These are phyloP conservation scores for Pseudogymnoascus sp. DNA, from an alignment of 2,329 filamentous ascomycete species.

Conservation along the genomic window DNA sequence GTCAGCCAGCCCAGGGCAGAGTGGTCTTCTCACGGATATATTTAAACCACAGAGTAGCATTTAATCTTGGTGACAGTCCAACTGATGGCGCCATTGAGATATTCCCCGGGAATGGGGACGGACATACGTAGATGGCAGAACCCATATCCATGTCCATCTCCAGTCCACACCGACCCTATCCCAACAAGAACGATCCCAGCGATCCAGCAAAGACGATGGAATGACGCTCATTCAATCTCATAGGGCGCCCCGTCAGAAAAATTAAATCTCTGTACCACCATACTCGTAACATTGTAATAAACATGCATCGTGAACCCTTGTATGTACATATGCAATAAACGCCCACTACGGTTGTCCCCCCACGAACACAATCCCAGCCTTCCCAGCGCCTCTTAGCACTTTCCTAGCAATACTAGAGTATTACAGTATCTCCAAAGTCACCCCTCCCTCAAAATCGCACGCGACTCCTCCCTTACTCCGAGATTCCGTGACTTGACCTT, in stretches of 20 bases:
- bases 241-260: not conserved
- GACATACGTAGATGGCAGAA: not conserved
- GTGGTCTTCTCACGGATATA: not conserved
- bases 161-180: conserved; percentile 2
- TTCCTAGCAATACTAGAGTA: no score
- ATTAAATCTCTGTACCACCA: not conserved
- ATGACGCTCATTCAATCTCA: conserved; percentile 1
- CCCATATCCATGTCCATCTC: not conserved
- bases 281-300: conserved; percentile 1
- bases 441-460: not conserved
- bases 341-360: not conserved
- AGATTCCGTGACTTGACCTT: not conserved
- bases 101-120: not conserved
- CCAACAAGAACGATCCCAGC: not conserved
- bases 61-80: not conserved
- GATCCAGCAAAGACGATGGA: not conserved
- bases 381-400: not conserved
- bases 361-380: not conserved
- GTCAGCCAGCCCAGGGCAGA: not conserved
- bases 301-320: conserved; percentile 4
- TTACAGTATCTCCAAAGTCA: not conserved
- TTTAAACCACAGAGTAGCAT: not conserved
- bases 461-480: not conserved
- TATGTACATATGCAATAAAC: not conserved
- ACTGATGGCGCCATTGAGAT: not conserved